These are phyloP conservation scores for Rugosomyces carneus DNA, from an alignment of 1,284 basidiomycete genomes.

Conservation along the genomic window DNA sequence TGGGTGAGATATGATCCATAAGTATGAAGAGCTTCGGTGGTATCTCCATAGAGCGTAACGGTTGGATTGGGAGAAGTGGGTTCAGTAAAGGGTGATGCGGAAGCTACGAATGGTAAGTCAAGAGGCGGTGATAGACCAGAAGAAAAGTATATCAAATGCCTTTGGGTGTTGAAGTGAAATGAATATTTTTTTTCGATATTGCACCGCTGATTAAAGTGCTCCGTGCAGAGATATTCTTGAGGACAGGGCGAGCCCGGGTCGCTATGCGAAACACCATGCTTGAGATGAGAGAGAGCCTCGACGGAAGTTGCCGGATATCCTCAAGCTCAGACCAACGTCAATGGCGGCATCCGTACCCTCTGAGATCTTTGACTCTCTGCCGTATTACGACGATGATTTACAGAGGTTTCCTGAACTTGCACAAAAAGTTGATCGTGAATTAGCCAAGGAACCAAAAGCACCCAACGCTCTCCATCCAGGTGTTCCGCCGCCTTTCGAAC, in stretches of 20 bases:
- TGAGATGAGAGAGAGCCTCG: constrained; percentile 8
- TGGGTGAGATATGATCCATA: constrained; percentile 90
- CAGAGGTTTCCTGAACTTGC: constrained; percentile 68
- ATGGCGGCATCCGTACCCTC: constrained; percentile 18
- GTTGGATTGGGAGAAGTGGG: constrained; percentile 83
- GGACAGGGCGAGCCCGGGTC: constrained; percentile 34
- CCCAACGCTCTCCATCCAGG: constrained; percentile 56
- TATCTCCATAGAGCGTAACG: constrained; percentile 58
- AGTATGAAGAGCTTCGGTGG: constrained; percentile 74
- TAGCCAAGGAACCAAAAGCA: constrained; percentile 60
- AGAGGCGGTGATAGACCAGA: background rate
- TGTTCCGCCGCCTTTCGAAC: constrained; percentile 61
- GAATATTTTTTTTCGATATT: constrained; percentile 27
- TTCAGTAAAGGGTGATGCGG: constrained; percentile 79
- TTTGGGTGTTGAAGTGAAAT: constrained; percentile 41
- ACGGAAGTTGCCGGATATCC: constrained; percentile 33
- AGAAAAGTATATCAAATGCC: constrained; percentile 32
- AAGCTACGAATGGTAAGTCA: constrained; percentile 34
- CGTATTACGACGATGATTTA: constrained; percentile 93
- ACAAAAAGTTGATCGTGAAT: constrained; percentile 67
- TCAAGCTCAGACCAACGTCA: background rate
- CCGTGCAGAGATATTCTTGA: constrained; percentile 27
- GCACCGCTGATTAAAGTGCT: constrained; percentile 11
- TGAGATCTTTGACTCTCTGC: constrained; percentile 76
- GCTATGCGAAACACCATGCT: constrained; percentile 50